phyloP scores from a whole-genome alignment of 169 alveolate genomes.

The Perkinsus olseni region DNA sequence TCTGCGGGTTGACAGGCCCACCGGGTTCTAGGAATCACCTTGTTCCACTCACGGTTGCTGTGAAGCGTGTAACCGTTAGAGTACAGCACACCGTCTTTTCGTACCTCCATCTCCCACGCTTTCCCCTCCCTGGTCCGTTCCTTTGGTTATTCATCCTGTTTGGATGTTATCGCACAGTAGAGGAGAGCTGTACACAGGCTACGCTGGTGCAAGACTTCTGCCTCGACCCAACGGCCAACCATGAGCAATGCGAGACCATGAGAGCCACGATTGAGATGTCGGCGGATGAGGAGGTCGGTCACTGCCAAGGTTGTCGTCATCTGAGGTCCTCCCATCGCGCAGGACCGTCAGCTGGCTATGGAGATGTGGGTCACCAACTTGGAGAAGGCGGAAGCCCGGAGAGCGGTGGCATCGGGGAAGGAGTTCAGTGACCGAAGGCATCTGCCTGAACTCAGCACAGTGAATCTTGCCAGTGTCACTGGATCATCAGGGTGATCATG shows the following conservation, averaged over 20 bases:
- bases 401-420: not conserved
- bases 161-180: too few species aligned
- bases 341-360: not conserved
- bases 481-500: not conserved
- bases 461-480: not conserved
- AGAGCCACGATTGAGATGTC: not conserved
- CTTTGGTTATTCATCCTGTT: too few species aligned
- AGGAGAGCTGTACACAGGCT: too few species aligned
- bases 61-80: too few species aligned
- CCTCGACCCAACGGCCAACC: not conserved
- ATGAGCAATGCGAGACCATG: not conserved
- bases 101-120: too few species aligned
- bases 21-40: too few species aligned
- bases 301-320: not conserved
- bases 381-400: not conserved
- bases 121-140: too few species aligned
- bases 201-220: not conserved
- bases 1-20: too few species aligned
- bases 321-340: not conserved
- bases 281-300: not conserved
- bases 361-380: not conserved
- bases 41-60: too few species aligned
- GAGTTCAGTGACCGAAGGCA: not conserved
- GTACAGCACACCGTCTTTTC: too few species aligned
- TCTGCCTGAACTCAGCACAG: not conserved